Evolutionary conservation across 148 eudicot genomes (phyloP), one percentile per base, ranked within the genome.

Genomic region (Persicaria maculosa): DNA sequence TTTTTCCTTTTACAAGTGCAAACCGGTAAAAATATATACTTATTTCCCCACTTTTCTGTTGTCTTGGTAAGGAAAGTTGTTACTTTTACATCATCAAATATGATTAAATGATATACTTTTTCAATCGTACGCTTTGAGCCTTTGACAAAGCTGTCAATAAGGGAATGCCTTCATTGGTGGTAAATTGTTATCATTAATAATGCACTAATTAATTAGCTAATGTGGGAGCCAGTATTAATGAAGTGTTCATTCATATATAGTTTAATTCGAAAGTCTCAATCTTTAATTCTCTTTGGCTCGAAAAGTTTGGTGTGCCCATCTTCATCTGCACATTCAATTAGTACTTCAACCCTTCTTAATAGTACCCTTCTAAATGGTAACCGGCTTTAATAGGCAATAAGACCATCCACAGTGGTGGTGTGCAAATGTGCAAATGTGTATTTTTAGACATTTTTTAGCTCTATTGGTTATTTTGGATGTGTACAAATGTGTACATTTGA

Each of bases 101-200:
- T 20, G 36, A 62, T 62, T 19, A 62, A 17, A 19, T 20, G 36
- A 62, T 20, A 20, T 19, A 11, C 68, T 62, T 20, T 36, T 62
- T 62, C 68, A 62, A 62, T 62, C 68, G 44, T 62, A 62, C 68
- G 68, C 68, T 20, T 62, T 53, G 14, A 53, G 14, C 11, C 3
- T 9, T 16, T 52, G 57, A 52, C 57, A 52, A 52, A 52, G 16
- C 12, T 52, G 57, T 14, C n/a, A 52, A 52, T 52, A 52, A 52
- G 57, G 57, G 11, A 62, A 62, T 20, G 68, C 14, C 11, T 62
- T 20, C 68, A 19, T 62, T 62, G 68, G 68, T 7, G 36, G 16
- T 52, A 52, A 52, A 52, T 50, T 50, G 16, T 50, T 11, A 50
- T 52, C 12, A 52, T 11, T 52, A 52, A 52, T 11, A 31, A 31